Evolutionary conservation across 805 yeast species (phyloP), one percentile per base, ranked within the genome.

Genomic region (Trichomonascus vanleenenianus): DNA sequence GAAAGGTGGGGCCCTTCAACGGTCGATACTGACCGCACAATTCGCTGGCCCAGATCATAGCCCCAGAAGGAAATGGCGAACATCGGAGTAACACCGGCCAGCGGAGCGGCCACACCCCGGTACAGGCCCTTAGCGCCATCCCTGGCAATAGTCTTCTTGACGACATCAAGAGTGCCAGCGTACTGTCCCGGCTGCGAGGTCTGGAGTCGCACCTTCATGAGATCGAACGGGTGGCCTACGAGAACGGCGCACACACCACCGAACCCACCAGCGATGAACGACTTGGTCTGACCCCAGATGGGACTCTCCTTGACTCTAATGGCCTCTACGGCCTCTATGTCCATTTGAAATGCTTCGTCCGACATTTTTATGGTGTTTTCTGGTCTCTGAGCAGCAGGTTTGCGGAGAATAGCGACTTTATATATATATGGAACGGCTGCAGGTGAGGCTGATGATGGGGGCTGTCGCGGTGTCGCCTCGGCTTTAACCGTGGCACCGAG

Each of bases 1-100:
- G 85, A 63, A 53, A 91, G 74, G 18, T 65, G 61, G 1, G 65
- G 61, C 14, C 49, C 52, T 12, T 50, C 51, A n/a, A 44, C 37
- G 16, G 40, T 22, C 10, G 46, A 50, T 11, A 58, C 65, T 2
- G 64, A 53, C 1, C 75, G 56, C 2, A 89, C 94, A 2, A 91
- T 48, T 51, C 78, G 78, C 67, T 87, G 88, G 51, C 97, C 97
- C 44, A 86, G 72, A 60, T 88, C 97, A 65, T 93, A 91, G 59
- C 97, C 97, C 97, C 98, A 91, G 70, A 91, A 91, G 1, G 95
- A 84, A 19, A 93, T 93, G 2, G 97, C 97, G 71, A 93, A 93
- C 85, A 91, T 93, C 25, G 98, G 98, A 0, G 97, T 93, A 18
- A 91, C 97, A 19, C 98, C 98, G n/a, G 85, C 61, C 43, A 91